Evolutionary conservation across 2,329 filamentous ascomycete genomes (phyloP), one percentile per base, ranked within the genome.

Genomic region (Pleomassaria siparia): DNA sequence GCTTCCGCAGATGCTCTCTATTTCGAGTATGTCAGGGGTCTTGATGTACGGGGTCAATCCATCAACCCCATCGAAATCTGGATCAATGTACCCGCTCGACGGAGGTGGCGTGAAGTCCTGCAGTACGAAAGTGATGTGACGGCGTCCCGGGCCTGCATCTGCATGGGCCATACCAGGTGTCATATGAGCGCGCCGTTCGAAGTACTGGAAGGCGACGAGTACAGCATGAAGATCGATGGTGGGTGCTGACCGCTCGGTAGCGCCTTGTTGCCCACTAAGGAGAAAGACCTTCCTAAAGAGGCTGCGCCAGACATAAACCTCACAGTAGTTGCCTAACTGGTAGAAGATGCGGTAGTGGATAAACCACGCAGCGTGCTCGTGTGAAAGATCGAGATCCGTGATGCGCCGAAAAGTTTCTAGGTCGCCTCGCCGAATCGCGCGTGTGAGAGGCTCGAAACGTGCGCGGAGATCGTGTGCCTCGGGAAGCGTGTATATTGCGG

Each of bases 281-380:
- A 92, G 73, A 67, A 95, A 96, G 0, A 86, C 83, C 55, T 85
- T 86, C 24, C 91, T 83, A 15, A 87, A 82, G 6, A 97, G 79
- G 1, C 87, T 88, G 12, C 92, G 84, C 90, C 90, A 96, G 11
- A 95, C 82, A 2, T 95, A 76, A 1, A 89, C 83, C 46, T 94
- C 87, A 48, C 91, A 86, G 43, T 89, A 83, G 62, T 89, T 88
- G 2, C 84, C 80, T 10, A 96, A 76, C 12, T 87, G 84, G 5
- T 95, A 78, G 18, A 95, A 80, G 21, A 96, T 79, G 1, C 88
- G 86, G 64, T 85, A 87, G 30, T 81, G 79, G 22, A 89, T 82
- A 49, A 96, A 86, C 86, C 89, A 96, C 39, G 80, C 43, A 1
- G 64, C 55, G 29, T 52, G 53, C 9, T 50, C 46, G 30, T 60